Evolutionary conservation across 1,284 basidiomycete genomes (phyloP).

Genomic region (Sporisorium scitamineum): DNA sequence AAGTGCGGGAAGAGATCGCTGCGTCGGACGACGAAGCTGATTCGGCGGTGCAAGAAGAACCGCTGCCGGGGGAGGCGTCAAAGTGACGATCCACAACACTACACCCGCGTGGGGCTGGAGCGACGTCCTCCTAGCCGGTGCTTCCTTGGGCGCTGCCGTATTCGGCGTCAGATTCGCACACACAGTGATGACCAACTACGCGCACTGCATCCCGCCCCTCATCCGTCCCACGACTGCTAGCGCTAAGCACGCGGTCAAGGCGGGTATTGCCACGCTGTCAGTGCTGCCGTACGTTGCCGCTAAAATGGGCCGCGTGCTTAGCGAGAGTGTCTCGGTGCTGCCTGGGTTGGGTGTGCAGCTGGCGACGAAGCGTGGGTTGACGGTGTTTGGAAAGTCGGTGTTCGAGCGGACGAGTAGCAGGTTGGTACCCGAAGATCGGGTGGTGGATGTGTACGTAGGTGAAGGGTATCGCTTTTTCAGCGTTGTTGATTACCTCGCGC

Average conservation of each 20-base stretch:
- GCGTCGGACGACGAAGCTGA: not conserved
- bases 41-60: conserved; percentile 17
- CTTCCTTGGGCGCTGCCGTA: conserved; percentile 8
- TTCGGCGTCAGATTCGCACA: conserved; percentile 7
- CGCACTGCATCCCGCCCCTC: conserved; percentile 24
- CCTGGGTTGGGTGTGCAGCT: conserved; percentile 61
- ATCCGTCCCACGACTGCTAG: not conserved
- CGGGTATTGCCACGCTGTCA: conserved; percentile 1
- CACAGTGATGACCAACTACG: conserved; percentile 15
- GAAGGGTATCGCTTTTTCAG: conserved; percentile 54
- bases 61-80: conserved; percentile 23
- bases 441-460: conserved; percentile 58
- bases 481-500: conserved; percentile 57
- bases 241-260: not conserved
- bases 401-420: not conserved
- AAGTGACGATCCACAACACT: conserved; percentile 35
- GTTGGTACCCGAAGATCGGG: conserved; percentile 55
- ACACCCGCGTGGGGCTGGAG: conserved; percentile 15
- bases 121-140: conserved; percentile 14
- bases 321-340: conserved; percentile 42
- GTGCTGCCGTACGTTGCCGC: conserved; percentile 20
- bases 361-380: conserved; percentile 43
- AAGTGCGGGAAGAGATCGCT: conserved; percentile 17
- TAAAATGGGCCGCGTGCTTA: conserved; percentile 25
- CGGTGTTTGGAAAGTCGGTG: not conserved